These are phyloP conservation scores for Phaffomyces opuntiae DNA, from an alignment of 805 yeast species.

Conservation along the genomic window DNA sequence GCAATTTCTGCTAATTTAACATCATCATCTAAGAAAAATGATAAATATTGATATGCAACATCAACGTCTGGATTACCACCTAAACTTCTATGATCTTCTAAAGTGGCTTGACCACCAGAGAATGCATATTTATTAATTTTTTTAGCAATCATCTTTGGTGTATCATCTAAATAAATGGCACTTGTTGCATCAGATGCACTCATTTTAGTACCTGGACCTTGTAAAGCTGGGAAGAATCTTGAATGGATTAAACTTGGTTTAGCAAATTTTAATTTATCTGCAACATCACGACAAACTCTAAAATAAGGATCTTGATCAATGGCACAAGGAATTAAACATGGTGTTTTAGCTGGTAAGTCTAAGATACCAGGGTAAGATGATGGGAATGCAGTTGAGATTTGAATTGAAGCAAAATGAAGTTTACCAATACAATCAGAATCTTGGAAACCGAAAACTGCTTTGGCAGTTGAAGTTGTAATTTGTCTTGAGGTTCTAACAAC, in stretches of 20 bases:
- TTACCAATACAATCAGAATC: conserved; percentile 95
- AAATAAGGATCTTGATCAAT: conserved; percentile 99
- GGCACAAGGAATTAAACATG: conserved; percentile 97
- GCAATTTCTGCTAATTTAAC: conserved; percentile 57
- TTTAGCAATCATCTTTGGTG: conserved; percentile 85
- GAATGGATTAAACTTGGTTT: conserved; percentile 93
- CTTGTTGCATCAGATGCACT: conserved; percentile 87
- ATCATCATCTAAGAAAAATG: conserved; percentile 88
- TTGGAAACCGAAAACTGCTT: conserved; percentile 92
- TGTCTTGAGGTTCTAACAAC: conserved; percentile 89
- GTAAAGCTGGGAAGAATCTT: conserved; percentile 95
- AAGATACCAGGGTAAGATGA: conserved; percentile 92
- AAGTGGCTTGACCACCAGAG: conserved; percentile 83
- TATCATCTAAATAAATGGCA: conserved; percentile 93
- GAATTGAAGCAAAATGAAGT: conserved; percentile 91
- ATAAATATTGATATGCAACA: conserved; percentile 87
- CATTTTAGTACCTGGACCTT: conserved; percentile 96
- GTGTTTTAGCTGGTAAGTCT: conserved; percentile 82
- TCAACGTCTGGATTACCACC: conserved; percentile 97
- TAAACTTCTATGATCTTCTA: conserved; percentile 81
- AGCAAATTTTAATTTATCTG: conserved; percentile 80
- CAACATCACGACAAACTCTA: conserved; percentile 96
- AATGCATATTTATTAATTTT: conserved; percentile 95
- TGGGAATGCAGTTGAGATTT: conserved; percentile 93
- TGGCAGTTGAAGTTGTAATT: conserved; percentile 95